Evolutionary conservation across 2,329 filamentous ascomycete genomes (phyloP).

Genomic region (Penicillium sp.): DNA sequence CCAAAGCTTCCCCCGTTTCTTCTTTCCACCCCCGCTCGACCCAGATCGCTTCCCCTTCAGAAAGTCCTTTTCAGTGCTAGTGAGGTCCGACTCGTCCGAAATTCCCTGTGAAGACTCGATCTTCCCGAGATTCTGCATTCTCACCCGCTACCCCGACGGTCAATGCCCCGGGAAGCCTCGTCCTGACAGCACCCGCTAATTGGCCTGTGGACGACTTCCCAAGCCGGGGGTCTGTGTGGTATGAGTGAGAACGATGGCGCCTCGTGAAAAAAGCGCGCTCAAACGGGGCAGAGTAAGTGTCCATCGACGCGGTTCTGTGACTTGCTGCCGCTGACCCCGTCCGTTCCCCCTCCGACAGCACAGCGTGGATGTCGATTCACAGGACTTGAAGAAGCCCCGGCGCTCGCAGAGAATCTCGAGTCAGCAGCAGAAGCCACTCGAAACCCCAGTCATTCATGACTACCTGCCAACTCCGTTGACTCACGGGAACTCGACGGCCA

Average conservation of each 20-base stretch:
- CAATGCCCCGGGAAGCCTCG: slow-evolving; percentile 8
- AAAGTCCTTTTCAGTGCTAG: not conserved
- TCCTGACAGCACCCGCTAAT: slow-evolving; percentile 12
- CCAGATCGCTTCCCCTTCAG: not conserved
- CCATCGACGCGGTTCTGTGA: slow-evolving; percentile 21
- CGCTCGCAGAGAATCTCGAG: slow-evolving; percentile 72
- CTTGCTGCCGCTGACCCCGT: slow-evolving; percentile 25
- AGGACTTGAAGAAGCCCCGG: slow-evolving; percentile 79
- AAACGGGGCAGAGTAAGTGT: slow-evolving; percentile 73
- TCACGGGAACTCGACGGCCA: slow-evolving; percentile 64
- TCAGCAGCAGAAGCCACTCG: slow-evolving; percentile 51
- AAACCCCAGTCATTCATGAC: slow-evolving; percentile 64
- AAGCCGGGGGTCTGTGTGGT: slow-evolving; percentile 10
- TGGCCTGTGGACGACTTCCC: slow-evolving; percentile 18
- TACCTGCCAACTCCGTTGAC: slow-evolving; percentile 83
- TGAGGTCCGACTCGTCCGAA: not conserved
- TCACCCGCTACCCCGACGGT: not conserved
- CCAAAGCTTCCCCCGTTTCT: slow-evolving; percentile 4
- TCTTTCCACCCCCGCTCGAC: slow-evolving; percentile 1
- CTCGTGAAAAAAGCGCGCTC: slow-evolving; percentile 76
- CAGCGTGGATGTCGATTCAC: slow-evolving; percentile 62
- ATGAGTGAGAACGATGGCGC: slow-evolving; percentile 40
- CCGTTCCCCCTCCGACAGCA: slow-evolving; percentile 52
- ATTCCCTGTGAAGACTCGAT: not conserved
- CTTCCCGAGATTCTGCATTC: not conserved